phyloP scores from a whole-genome alignment of 1,284 basidiomycete genomes.

The Puccinia triticina region DNA sequence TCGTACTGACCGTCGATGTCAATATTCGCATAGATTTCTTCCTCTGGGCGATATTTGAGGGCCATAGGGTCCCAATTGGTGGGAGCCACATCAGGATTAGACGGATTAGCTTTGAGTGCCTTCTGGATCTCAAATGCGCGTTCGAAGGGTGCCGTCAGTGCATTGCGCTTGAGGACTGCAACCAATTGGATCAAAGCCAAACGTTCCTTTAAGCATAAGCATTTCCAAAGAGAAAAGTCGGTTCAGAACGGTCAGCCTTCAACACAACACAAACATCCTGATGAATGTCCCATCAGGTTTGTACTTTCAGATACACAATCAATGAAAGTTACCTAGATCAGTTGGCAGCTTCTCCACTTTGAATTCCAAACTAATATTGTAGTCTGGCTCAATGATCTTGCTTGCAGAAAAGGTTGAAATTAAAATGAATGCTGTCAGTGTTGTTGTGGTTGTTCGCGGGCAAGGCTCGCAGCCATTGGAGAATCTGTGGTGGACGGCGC shows the following conservation, averaged over 20 bases:
- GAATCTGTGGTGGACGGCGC: too few species aligned
- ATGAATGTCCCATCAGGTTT: too few species aligned
- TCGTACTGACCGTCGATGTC: slow-evolving; percentile 91
- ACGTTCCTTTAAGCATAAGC: slow-evolving; percentile 75
- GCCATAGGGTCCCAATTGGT: slow-evolving; percentile 80
- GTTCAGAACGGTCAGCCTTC: not conserved
- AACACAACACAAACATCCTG: not conserved
- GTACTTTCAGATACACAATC: not conserved
- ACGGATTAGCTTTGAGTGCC: slow-evolving; percentile 69
- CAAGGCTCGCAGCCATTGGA: too few species aligned
- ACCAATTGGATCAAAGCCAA: slow-evolving; percentile 78
- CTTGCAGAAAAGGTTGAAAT: too few species aligned
- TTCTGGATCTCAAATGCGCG: slow-evolving; percentile 85
- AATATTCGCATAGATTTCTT: slow-evolving; percentile 94
- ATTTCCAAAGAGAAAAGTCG: not conserved
- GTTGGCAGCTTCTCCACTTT: slow-evolving; percentile 82
- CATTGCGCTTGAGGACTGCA: slow-evolving; percentile 87
- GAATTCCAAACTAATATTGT: slow-evolving; percentile 82
- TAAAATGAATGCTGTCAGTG: not conserved
- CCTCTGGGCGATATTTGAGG: slow-evolving; percentile 86
- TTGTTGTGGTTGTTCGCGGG: too few species aligned
- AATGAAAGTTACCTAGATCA: slow-evolving; percentile 72
- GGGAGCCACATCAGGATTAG: slow-evolving; percentile 64
- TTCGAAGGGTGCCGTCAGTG: slow-evolving; percentile 93
- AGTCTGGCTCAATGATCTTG: slow-evolving; percentile 75